Conservation (phyloP, 768 basidiomycete genomes). For the Kwoniella europaea region DNA sequence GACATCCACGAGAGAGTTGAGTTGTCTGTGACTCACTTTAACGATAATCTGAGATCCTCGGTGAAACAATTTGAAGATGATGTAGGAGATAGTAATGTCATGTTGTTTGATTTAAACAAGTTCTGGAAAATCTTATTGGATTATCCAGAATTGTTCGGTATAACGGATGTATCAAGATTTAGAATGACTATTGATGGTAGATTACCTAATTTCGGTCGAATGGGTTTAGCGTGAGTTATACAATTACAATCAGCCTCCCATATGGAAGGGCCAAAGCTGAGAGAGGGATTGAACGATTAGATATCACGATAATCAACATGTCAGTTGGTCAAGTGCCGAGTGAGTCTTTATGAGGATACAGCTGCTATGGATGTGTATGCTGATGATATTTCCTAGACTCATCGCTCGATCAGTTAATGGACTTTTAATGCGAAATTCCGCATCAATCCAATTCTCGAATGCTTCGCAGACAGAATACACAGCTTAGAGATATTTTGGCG, state of each 20-base stretch:
- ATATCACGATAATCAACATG: constrained; percentile 26
- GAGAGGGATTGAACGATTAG: neutral
- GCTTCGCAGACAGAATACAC: constrained; percentile 16
- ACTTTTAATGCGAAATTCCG: constrained; percentile 10
- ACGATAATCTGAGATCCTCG: neutral
- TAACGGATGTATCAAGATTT: constrained; percentile 25
- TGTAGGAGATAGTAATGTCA: constrained; percentile 14
- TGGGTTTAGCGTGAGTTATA: constrained; percentile 19
- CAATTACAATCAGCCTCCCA: no score
- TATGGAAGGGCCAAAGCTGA: no score
- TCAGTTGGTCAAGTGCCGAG: constrained; percentile 27
- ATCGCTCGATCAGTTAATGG: constrained; percentile 26
- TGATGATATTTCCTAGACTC: constrained; percentile 6
- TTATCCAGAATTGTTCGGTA: constrained; percentile 26
- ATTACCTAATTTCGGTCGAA: constrained; percentile 21
- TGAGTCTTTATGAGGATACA: constrained; percentile 4
- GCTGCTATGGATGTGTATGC: neutral
- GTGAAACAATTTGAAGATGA: constrained; percentile 9
- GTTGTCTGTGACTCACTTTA: constrained; percentile 6
- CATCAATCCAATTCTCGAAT: constrained; percentile 20
- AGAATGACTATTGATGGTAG: constrained; percentile 21
- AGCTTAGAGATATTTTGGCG: neutral
- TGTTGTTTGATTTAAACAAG: constrained; percentile 22
- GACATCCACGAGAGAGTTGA: constrained; percentile 20
- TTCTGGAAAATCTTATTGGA: constrained; percentile 19